A percentile compares a stretch with the other conserved stretches of the same genome.
Evolutionary conservation across 805 yeast genomes (phyloP).

Genomic region (Saturnispora dispora): DNA sequence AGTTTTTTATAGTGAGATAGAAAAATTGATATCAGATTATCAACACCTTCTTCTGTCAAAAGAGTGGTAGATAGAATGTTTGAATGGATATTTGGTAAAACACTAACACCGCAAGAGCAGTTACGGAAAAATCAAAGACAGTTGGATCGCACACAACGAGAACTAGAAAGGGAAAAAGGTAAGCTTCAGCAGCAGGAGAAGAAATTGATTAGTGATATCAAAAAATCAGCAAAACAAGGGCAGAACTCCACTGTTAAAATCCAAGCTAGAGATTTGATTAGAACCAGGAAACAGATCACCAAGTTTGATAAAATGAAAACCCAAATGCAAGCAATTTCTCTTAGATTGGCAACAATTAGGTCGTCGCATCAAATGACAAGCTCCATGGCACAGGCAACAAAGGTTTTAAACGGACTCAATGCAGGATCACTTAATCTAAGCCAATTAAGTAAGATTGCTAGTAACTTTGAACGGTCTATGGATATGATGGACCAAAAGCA

Average conservation of each 20-base stretch:
- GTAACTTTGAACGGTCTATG: slow-evolving; percentile 90
- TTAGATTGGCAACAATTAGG: slow-evolving; percentile 86
- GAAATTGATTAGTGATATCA: slow-evolving; percentile 75
- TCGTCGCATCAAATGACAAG: slow-evolving; percentile 92
- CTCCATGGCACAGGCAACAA: slow-evolving; percentile 91
- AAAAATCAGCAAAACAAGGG: slow-evolving; percentile 83
- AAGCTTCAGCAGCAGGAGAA: slow-evolving; percentile 90
- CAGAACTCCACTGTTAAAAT: slow-evolving; percentile 85
- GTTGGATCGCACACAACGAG: slow-evolving; percentile 88
- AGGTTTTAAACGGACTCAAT: slow-evolving; percentile 79
- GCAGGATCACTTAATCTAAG: slow-evolving; percentile 76
- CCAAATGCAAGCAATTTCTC: slow-evolving; percentile 87
- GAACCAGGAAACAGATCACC: slow-evolving; percentile 75
- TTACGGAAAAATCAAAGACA: slow-evolving; percentile 94
- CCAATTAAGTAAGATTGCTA: slow-evolving; percentile 77
- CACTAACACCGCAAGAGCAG: slow-evolving; percentile 88
- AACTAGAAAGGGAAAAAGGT: slow-evolving; percentile 75
- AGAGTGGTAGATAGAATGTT: slow-evolving; percentile 32
- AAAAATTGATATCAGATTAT: background rate
- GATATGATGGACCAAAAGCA: slow-evolving; percentile 98
- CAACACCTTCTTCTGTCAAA: background rate
- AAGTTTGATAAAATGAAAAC: slow-evolving; percentile 92
- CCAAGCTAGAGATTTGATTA: slow-evolving; percentile 89
- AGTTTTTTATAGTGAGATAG: background rate
- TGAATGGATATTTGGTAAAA: slow-evolving; percentile 95